These are phyloP conservation scores for Solanum neorickii DNA, from an alignment of 257 asterid species.

Conservation along the genomic window DNA sequence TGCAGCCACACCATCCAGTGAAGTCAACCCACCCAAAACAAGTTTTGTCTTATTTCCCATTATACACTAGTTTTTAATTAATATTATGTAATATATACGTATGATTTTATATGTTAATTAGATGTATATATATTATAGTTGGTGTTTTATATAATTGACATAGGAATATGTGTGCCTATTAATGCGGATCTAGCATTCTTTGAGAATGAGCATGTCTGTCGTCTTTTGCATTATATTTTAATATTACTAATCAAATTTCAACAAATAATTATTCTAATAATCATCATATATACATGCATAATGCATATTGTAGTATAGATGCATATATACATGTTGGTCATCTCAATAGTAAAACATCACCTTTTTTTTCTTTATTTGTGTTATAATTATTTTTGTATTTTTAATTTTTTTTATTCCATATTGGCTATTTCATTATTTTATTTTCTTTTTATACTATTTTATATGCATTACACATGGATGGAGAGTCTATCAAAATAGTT, in stretches of 20 bases:
- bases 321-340: neutral
- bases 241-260: neutral
- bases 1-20: constrained; percentile 26
- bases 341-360: neutral
- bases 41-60: constrained; percentile 4
- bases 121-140: neutral
- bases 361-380: too few species aligned
- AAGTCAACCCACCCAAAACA: constrained; percentile 46
- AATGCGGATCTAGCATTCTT: constrained; percentile 77
- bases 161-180: constrained; percentile 31
- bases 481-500: too few species aligned
- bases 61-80: neutral
- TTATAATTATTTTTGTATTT: too few species aligned
- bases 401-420: too few species aligned
- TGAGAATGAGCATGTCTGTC: constrained; percentile 84
- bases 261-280: neutral
- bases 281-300: neutral
- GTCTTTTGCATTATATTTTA: constrained; percentile 13
- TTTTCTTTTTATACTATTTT: too few species aligned
- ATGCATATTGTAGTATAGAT: too few species aligned
- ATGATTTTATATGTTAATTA: neutral
- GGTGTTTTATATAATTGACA: neutral
- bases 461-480: too few species aligned
- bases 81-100: neutral
- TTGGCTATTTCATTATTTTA: too few species aligned